phyloP scores from a whole-genome alignment of 2,329 filamentous ascomycete species.

The Sarocladiaceae sp. region DNA sequence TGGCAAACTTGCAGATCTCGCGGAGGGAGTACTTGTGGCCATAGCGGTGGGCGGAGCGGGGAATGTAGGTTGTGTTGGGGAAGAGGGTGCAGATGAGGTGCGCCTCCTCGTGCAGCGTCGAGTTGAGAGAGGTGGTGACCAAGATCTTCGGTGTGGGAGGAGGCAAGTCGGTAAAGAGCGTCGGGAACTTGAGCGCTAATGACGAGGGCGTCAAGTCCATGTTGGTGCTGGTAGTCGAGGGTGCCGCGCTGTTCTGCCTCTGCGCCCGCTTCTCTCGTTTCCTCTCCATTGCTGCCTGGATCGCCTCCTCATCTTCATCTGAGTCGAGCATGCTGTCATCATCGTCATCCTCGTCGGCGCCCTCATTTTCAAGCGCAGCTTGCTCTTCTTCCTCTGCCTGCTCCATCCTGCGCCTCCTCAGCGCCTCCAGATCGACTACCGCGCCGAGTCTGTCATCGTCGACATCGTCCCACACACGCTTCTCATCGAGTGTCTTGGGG shows the following conservation, averaged over 20 bases:
- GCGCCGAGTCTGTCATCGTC: constrained; percentile 53
- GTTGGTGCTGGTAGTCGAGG: constrained; percentile 57
- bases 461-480: constrained; percentile 82
- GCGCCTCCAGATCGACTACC: constrained; percentile 51
- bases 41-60: constrained; percentile 74
- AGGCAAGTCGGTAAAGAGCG: constrained; percentile 53
- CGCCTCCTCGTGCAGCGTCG: constrained; percentile 78
- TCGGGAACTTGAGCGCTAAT: constrained; percentile 54
- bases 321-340: constrained; percentile 77
- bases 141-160: constrained; percentile 73
- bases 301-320: constrained; percentile 44
- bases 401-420: constrained; percentile 51
- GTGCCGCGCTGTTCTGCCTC: constrained; percentile 45
- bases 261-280: constrained; percentile 38
- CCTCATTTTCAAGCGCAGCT: constrained; percentile 35
- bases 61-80: constrained; percentile 82
- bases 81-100: constrained; percentile 73
- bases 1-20: constrained; percentile 82
- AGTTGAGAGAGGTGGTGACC: constrained; percentile 85
- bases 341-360: constrained; percentile 41
- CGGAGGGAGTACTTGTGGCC: constrained; percentile 86
- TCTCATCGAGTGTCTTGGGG: constrained; percentile 75
- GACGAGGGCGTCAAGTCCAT: constrained; percentile 57
- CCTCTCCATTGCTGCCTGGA: constrained; percentile 33
- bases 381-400: constrained; percentile 46